These are phyloP conservation scores for Prunus kanzakura DNA, from an alignment of 306 rosid genomes.

Conservation along the genomic window DNA sequence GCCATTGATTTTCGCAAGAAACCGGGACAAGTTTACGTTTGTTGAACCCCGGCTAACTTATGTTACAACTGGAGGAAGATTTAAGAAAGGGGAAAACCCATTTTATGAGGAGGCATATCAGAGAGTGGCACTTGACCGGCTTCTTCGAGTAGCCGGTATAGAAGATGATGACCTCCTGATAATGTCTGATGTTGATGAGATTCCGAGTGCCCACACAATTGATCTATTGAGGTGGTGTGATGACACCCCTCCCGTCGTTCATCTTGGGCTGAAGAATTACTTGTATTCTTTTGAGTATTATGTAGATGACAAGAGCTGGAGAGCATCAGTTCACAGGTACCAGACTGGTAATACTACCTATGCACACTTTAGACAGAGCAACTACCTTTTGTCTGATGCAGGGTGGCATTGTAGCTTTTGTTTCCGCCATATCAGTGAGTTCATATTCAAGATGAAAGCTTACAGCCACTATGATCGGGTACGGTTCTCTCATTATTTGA, in stretches of 20 bases:
- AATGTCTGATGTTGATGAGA: conserved; percentile 91
- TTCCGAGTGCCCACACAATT: conserved; percentile 86
- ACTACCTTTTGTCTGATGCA: conserved; percentile 55
- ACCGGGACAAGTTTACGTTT: conserved; percentile 52
- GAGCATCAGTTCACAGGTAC: conserved; percentile 68
- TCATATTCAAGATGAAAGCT: conserved; percentile 82
- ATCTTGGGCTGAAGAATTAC: conserved; percentile 69
- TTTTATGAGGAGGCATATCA: conserved; percentile 85
- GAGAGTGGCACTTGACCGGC: conserved; percentile 68
- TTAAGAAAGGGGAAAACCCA: conserved; percentile 70
- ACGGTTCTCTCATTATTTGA: conserved; percentile 68
- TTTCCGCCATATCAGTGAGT: conserved; percentile 63
- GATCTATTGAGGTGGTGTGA: conserved; percentile 88
- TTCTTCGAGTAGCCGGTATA: conserved; percentile 65
- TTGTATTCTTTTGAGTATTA: conserved; percentile 75
- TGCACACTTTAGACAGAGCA: conserved; percentile 67
- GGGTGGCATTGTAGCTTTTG: conserved; percentile 97
- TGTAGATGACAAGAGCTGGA: conserved; percentile 66
- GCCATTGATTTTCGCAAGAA: conserved; percentile 51
- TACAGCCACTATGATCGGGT: conserved; percentile 77
- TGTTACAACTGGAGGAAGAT: conserved; percentile 60
- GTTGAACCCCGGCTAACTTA: conserved; percentile 59
- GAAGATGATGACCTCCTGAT: conserved; percentile 78
- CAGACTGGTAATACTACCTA: conserved; percentile 54
- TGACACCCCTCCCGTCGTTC: conserved; percentile 60